These are phyloP conservation scores for Dalechampia spathulata DNA, from an alignment of 441 rosid genomes.

Conservation along the genomic window DNA sequence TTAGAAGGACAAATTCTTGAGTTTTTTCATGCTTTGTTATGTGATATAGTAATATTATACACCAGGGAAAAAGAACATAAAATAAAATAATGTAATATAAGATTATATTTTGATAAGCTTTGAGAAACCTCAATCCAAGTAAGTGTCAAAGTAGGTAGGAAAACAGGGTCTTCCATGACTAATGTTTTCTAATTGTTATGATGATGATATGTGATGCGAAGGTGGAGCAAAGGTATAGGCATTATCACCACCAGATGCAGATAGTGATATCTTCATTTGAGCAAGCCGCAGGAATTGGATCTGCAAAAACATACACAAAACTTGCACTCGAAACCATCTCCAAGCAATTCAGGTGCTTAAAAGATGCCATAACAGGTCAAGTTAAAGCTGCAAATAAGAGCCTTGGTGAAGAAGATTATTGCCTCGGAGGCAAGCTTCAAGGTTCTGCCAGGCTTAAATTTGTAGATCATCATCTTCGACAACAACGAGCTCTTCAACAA, in stretches of 20 bases:
- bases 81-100: no score
- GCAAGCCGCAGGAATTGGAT: constrained; percentile 61
- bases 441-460: constrained; percentile 46
- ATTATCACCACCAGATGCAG: constrained; percentile 64
- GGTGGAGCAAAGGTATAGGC: constrained; percentile 72
- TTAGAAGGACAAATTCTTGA: no score
- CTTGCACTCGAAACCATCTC: constrained; percentile 90
- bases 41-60: no score
- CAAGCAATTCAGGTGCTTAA: constrained; percentile 66
- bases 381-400: constrained; percentile 61
- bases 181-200: background rate
- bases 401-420: constrained; percentile 54
- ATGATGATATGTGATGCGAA: constrained; percentile 16
- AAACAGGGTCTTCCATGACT: no score
- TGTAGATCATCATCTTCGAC: constrained; percentile 75
- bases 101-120: no score
- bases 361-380: constrained; percentile 66
- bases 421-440: constrained; percentile 48
- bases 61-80: no score
- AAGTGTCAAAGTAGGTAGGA: no score
- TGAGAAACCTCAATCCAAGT: no score
- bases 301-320: constrained; percentile 62
- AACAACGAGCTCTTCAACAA: constrained; percentile 84
- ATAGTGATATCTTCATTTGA: constrained; percentile 62
- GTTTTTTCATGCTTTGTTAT: no score